phyloP scores from a whole-genome alignment of 768 basidiomycete species.

The Exsudoporus frostii region DNA sequence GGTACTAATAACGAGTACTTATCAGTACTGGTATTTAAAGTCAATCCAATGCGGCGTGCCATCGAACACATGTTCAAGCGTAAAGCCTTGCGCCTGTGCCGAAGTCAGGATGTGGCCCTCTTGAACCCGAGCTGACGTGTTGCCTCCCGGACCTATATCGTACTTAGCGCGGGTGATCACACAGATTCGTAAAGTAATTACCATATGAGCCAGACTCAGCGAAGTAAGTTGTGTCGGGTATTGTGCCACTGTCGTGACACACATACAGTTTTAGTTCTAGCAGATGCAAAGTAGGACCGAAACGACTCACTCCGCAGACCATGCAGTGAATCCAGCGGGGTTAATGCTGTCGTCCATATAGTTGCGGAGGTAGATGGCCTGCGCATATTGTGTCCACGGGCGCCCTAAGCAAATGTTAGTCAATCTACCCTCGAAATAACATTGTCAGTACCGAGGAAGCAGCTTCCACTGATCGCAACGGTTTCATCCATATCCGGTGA shows the following conservation, averaged over 20 bases:
- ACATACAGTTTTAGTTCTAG: neutral
- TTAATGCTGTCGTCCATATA: constrained; percentile 57
- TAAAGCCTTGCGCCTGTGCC: constrained; percentile 29
- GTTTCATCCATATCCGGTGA: constrained; percentile 58
- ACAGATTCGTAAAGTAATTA: constrained; percentile 12
- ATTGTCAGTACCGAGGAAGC: constrained; percentile 45
- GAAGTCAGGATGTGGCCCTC: constrained; percentile 46
- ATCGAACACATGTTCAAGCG: constrained; percentile 49
- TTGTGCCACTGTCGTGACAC: constrained; percentile 41
- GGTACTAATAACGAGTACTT: neutral
- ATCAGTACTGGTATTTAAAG: constrained; percentile 36
- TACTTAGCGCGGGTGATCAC: neutral
- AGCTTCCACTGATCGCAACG: constrained; percentile 39
- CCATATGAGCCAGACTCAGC: constrained; percentile 57
- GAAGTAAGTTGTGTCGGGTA: constrained; percentile 54
- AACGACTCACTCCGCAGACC: constrained; percentile 25
- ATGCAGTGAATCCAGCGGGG: constrained; percentile 51
- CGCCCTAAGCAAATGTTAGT: constrained; percentile 28
- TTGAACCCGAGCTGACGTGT: constrained; percentile 40
- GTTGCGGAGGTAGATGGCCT: constrained; percentile 50
- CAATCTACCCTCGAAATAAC: neutral
- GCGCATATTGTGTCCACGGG: constrained; percentile 62
- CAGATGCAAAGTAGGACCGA: neutral
- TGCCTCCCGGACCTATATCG: constrained; percentile 50
- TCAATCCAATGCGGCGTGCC: constrained; percentile 57